Evolutionary conservation across 768 basidiomycete species (phyloP), one percentile per base, ranked within the genome.

Genomic region (Jaapia argillacea): DNA sequence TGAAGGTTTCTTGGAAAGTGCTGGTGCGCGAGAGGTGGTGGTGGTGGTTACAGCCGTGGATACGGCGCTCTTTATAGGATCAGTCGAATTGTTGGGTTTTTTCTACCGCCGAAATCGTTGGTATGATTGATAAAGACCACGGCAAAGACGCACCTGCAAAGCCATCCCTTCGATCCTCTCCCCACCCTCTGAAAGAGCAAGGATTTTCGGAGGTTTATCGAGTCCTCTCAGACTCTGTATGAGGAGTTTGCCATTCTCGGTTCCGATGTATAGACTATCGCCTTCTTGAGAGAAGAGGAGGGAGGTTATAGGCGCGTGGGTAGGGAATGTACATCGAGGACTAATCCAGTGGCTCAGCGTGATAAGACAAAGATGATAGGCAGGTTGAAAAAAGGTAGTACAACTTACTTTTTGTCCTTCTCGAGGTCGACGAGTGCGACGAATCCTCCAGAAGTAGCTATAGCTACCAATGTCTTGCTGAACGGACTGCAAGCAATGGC

Each of bases 281-380:
- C 85, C 84, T 48, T 85, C 81, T 0, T 73, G 66, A 20, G 84
- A 82, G 57, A 87, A 86, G 6, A 67, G 62, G 2, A 82, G 58
- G n/a, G 77, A 71, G 4, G 81, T 79, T 12, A 85, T 53, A 1
- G 67, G 61, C 1, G 62, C 61, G 45, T 78, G 73, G 42, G 81
- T 54, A 40, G 68, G 64, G 33, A 86, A 54, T 2, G 70, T 73
- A 22, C 79, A 75, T 49, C 82, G 71, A 36, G 82, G 62, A 16
- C 83, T 86, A 10, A 10, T 10, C 28, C 10, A 33, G n/a, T n/a
- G n/a, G n/a, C n/a, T n/a, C 28, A 33, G 28, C 28, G 10, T 10
- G 10, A 33, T 33, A 33, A 33, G 16, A 33, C 28, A 33, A 33
- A 16, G 16, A 10, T 16, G 28, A 10, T 33, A 10, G 16, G 28